phyloP scores from a whole-genome alignment of 805 yeast species.

The Candida boleticola region DNA sequence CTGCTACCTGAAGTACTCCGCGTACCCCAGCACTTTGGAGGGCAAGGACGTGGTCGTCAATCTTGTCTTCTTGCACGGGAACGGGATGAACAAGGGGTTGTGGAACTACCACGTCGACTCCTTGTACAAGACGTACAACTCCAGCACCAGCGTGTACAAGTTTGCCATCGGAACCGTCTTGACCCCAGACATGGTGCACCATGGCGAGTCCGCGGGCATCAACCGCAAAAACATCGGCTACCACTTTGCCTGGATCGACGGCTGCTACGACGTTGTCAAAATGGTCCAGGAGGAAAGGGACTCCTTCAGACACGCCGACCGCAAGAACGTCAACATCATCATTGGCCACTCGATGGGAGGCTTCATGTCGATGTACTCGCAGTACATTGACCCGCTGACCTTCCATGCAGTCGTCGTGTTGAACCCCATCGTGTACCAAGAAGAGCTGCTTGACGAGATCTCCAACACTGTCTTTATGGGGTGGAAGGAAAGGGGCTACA shows the following conservation, averaged over 20 bases:
- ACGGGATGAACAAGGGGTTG: slow-evolving; percentile 16
- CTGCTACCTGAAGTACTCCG: not conserved
- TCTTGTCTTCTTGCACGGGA: slow-evolving; percentile 14
- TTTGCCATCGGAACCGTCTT: slow-evolving; percentile 9
- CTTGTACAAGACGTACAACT: slow-evolving; percentile 5
- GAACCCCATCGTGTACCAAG: slow-evolving; percentile 11
- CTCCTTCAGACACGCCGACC: not conserved
- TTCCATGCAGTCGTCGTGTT: slow-evolving; percentile 10
- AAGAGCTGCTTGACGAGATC: not conserved
- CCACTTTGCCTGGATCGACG: slow-evolving; percentile 11
- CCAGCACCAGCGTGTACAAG: not conserved
- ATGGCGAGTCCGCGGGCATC: slow-evolving; percentile 11
- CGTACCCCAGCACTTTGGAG: not conserved
- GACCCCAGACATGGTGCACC: slow-evolving; percentile 13
- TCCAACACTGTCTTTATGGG: not conserved
- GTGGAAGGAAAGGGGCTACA: slow-evolving; percentile 1
- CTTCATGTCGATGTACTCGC: slow-evolving; percentile 4
- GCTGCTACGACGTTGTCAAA: slow-evolving; percentile 9
- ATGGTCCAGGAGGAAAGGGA: slow-evolving; percentile 4
- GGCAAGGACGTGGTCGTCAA: slow-evolving; percentile 6
- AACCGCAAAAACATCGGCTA: slow-evolving; percentile 10
- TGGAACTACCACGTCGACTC: slow-evolving; percentile 14
- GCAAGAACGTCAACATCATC: slow-evolving; percentile 8
- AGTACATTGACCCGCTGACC: slow-evolving; percentile 6
- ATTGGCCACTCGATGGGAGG: slow-evolving; percentile 18